Base-by-base conservation (phyloP, 129 eudicot genomes). In the Smallanthus sonchifolius region DNA sequence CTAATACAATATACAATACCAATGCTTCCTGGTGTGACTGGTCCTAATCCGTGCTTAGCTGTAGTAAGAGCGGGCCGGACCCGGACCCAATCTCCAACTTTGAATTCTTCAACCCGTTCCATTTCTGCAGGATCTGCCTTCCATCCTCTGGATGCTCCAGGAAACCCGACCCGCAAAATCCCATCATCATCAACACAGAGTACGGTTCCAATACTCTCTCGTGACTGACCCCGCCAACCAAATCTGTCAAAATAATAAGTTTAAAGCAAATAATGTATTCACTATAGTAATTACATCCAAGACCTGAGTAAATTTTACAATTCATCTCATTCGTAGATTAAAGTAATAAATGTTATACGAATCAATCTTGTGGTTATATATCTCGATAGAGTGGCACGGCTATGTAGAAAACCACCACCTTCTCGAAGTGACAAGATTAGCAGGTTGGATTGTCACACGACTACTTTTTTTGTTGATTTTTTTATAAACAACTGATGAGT, bases 101-200 rank as follows among this genome's bases (percentile, higher is more conserved):
- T 94, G 73, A 86, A 94, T 75, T 94, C 99, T 81, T 94, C 99
- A 48, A 94, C 99, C 83, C 99, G 83, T 72, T 86, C 95, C 99
- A 94, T 94, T 83, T 94, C 99, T 70, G 99, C 97, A 61, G 99
- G 99, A 70, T 94, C 99, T 16, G 99, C 99, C 82, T 94, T 94
- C 99, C 99, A 94, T 40, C 99, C 99, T 83, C 99, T 86, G 62
- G 99, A 94, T 72, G 99, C 99, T 87, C 99, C 99, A 73, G 99
- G 99, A 83, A 94, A 94, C 69, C 99, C 99, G 52, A 94, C 97
- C 72, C 99, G 96, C 77, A 94, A 81, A 36, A 94, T 88, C 60
- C 99, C 99, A 72, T 94, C 99, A 79, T 94, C 99, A 82, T 94
- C 99, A 70, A 94, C 99, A 81, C 99, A 91, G 6, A 94, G 86